Base-by-base conservation (phyloP, 1,139 yeast genomes). In the Pneumocystis oryctolagi region DNA sequence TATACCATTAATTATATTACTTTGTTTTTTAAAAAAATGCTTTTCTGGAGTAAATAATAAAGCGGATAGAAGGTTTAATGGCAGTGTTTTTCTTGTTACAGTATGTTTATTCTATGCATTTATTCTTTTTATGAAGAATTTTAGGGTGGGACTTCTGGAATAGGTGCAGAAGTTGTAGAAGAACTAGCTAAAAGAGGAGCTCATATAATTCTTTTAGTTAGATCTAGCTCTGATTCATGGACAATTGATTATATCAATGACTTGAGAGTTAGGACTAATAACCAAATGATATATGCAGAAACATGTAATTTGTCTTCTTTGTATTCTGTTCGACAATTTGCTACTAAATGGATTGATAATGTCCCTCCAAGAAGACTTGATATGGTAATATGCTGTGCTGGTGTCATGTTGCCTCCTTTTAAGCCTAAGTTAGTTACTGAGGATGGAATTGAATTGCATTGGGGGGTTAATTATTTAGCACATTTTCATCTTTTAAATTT, bases 301-400 rank as follows among this genome's bases (percentile, higher is more conserved):
- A 82, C 84, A 68, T 89, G 96, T 73, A 95, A 94, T 72, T 77
- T 92, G 65, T 78, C 82, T 32, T 84, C 88, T 63, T 76, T 92
- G 66, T 78, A 84, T 71, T 83, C 90, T 5, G 79, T 92, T n/a
- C 79, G 98, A 68, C 83, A 84, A 72, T 92, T 92, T 76, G 97
- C 96, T 37, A 90, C 98, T 1, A 84, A 80, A 67, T 92, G 97
- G 97, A 78, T 92, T 65, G 96, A 92, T 73, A 89, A 87, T 71
- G 78, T 84, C 56, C 96, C 97, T 1, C 95, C 97, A 5, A 79
- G 98, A 69, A 75, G 98, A 64, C 77, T 92, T 63, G 98, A 92
- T 72, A 95, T 95, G 65, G 80, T 92, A 20, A 74, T 92, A 4
- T 87, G 96, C 71, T 84, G 90, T 74, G 97, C 97, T 1, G 92